phyloP scores from a whole-genome alignment of 2,329 filamentous ascomycete species.

The Stemphylium lycopersici region DNA sequence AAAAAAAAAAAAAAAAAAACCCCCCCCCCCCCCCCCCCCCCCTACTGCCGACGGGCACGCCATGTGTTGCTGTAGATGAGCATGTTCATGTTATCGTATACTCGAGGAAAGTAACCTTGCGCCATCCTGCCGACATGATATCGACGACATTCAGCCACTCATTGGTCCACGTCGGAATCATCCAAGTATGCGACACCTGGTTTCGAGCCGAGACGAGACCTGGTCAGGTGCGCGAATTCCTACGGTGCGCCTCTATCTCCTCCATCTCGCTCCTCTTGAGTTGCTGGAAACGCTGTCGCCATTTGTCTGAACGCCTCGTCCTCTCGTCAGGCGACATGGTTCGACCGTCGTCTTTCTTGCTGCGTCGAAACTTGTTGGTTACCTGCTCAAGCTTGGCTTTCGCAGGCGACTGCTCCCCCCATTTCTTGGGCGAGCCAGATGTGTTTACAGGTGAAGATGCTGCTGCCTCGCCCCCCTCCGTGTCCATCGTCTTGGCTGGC shows the following conservation, averaged over 20 bases:
- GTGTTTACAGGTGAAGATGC: slow-evolving; percentile 34
- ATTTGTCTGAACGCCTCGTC: slow-evolving; percentile 43
- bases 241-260: slow-evolving; percentile 34
- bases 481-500: slow-evolving; percentile 27
- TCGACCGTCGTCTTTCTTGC: slow-evolving; percentile 45
- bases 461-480: slow-evolving; percentile 18
- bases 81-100: background rate
- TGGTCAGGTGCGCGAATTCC: slow-evolving; percentile 14
- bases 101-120: background rate
- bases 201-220: background rate
- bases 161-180: too few species aligned
- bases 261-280: slow-evolving; percentile 40
- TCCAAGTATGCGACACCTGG: too few species aligned
- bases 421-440: slow-evolving; percentile 44
- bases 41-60: background rate
- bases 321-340: slow-evolving; percentile 48
- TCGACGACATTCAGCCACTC: background rate
- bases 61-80: background rate
- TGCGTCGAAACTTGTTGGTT: slow-evolving; percentile 52
- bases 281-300: slow-evolving; percentile 44
- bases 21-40: too few species aligned
- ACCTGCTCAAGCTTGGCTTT: slow-evolving; percentile 56
- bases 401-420: slow-evolving; percentile 50
- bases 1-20: too few species aligned
- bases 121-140: slow-evolving; percentile 1